Evolutionary conservation across 176 grass and related monocot genomes (phyloP).

Genomic region (Zoysia pacifica): DNA sequence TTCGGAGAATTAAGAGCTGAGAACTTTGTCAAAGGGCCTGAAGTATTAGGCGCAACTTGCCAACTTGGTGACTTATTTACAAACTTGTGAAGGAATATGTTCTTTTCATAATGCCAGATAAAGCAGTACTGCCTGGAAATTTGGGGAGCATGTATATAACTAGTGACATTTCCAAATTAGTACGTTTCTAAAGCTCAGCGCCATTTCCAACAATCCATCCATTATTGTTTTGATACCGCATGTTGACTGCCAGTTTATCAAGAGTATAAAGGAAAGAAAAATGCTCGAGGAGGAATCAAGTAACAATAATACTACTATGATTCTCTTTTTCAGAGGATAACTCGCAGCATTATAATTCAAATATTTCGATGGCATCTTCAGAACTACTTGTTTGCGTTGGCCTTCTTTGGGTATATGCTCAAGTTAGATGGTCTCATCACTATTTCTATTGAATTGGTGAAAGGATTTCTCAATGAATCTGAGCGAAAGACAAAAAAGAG

Average conservation of each 20-base stretch:
- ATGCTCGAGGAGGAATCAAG: background rate
- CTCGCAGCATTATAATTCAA: background rate
- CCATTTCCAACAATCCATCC: background rate
- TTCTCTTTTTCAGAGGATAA: background rate
- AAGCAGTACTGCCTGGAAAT: background rate
- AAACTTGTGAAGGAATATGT: slow-evolving; percentile 1
- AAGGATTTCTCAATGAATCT: background rate
- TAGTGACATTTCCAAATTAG: background rate
- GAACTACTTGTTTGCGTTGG: background rate
- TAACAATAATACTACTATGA: background rate
- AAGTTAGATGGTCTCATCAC: background rate
- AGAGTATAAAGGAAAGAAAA: background rate
- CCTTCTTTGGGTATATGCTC: background rate
- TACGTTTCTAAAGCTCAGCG: background rate
- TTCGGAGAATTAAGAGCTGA: too few species aligned
- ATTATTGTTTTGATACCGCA: background rate
- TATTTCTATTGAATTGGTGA: background rate
- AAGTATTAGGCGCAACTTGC: slow-evolving; percentile 7
- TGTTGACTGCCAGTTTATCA: background rate
- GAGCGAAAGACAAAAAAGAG: slow-evolving; percentile 19
- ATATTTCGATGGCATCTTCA: background rate
- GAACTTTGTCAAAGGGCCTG: too few species aligned
- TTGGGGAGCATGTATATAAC: background rate
- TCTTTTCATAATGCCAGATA: background rate
- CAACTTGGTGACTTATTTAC: slow-evolving; percentile 18